These are phyloP conservation scores for Aureobasidium subglaciale DNA, from an alignment of 2,329 filamentous ascomycete genomes.

Conservation along the genomic window DNA sequence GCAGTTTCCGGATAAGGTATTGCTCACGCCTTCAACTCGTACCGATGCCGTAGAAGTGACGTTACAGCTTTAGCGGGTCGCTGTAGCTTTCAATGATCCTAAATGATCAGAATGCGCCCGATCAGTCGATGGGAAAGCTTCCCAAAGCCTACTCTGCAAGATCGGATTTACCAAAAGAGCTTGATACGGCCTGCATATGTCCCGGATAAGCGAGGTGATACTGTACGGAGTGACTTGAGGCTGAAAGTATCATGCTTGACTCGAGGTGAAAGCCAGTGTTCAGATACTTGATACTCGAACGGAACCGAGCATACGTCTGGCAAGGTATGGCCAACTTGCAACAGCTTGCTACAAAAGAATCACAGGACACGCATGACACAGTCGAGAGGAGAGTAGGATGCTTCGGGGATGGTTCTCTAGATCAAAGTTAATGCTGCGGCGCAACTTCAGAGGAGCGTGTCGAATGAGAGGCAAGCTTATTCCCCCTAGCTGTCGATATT, in stretches of 20 bases:
- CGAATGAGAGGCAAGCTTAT: not conserved
- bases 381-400: not conserved
- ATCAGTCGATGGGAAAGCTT: slow-evolving; percentile 11
- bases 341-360: too few relatives aligned
- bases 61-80: not conserved
- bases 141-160: not conserved
- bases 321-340: too few relatives aligned
- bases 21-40: not conserved
- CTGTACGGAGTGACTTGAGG: not conserved
- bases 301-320: too few relatives aligned
- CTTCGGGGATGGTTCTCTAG: not conserved
- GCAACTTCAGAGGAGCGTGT: not conserved
- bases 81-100: not conserved
- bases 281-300: not conserved
- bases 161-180: not conserved
- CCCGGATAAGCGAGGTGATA: not conserved
- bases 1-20: slow-evolving; percentile 5
- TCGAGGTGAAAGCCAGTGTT: not conserved
- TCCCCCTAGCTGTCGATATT: not conserved
- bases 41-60: slow-evolving; percentile 3
- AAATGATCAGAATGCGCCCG: slow-evolving; percentile 1
- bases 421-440: not conserved
- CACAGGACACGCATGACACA: too few relatives aligned
- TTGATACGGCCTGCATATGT: not conserved
- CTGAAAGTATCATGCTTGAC: not conserved